Percentiles rank a stretch among this genome's conserved stretches.
These are phyloP conservation scores for Monosporascus cannonballus DNA, from an alignment of 2,329 filamentous ascomycete species.

Conservation along the genomic window DNA sequence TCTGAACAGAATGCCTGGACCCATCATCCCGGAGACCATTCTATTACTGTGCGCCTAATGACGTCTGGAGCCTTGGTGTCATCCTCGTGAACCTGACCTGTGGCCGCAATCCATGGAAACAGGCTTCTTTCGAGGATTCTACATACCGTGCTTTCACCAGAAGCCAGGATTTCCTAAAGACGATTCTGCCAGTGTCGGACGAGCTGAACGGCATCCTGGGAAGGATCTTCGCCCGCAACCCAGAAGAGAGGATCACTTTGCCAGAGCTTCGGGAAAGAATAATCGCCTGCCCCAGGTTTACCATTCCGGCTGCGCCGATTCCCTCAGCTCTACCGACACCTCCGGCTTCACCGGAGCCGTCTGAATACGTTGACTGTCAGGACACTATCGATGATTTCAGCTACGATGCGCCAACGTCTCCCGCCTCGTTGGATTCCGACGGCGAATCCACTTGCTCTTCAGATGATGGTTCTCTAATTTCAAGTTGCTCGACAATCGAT, in stretches of 20 bases:
- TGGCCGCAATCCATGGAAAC: conserved; percentile 98
- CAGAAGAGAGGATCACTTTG: conserved; percentile 74
- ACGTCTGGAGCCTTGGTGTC: conserved; percentile 97
- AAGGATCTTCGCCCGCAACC: conserved; percentile 82
- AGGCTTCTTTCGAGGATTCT: conserved; percentile 86
- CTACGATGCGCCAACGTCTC: conserved; percentile 40
- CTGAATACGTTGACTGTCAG: conserved; percentile 43
- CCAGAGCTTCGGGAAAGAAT: conserved; percentile 74
- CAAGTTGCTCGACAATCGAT: conserved; percentile 47
- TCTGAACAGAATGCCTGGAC: conserved; percentile 73
- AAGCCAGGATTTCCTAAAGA: conserved; percentile 81
- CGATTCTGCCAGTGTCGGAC: conserved; percentile 84
- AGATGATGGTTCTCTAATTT: conserved; percentile 50
- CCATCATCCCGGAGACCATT: conserved; percentile 67
- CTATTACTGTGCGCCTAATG: conserved; percentile 90
- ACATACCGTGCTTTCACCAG: conserved; percentile 89
- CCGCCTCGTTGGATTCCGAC: conserved; percentile 39
- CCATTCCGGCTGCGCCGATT: conserved; percentile 34
- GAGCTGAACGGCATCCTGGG: conserved; percentile 85
- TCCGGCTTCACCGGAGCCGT: conserved; percentile 37
- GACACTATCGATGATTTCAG: conserved; percentile 39
- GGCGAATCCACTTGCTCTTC: conserved; percentile 40
- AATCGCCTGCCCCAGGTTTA: conserved; percentile 69
- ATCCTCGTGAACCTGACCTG: conserved; percentile 97
- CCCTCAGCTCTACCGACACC: conserved; percentile 32